Evolutionary conservation across 257 asterid genomes (phyloP), one percentile per base, ranked within the genome.

Genomic region (Oldenlandia corymbosa): DNA sequence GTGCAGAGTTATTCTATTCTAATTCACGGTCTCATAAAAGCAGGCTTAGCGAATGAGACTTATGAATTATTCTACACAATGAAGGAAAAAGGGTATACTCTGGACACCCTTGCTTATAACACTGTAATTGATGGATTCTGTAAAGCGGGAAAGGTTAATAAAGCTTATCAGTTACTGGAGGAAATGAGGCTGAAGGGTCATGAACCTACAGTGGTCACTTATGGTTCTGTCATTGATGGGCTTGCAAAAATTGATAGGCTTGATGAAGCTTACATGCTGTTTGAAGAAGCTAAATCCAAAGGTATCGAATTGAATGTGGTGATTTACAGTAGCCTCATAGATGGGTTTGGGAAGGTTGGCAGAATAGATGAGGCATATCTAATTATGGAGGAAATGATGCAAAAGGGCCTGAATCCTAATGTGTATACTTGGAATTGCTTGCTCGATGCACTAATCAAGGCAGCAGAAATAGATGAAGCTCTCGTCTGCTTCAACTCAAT

Each of bases 181-280:
- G 99, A 92, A 80, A 92, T 92, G 99, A 87, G 82, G 76, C 81
- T 71, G 7, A 90, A 84, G 76, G 95, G 97, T 51, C 87, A 74
- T 58, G 84, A 73, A 18, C 95, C 94, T 8, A 85, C 96, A 26
- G 97, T 85, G 18, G 91, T 89, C 36, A 92, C 99, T 16, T 89
- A 92, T 48, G 99, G 97, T 43, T 87, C 91, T 9, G 96, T 92
- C 47, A 82, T 92, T 62, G 99, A 92, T 26, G 97, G 99, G 71
- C 99, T 92, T 64, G 95, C 99, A 24, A 92, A 87, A 82, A 92
- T 92, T 57, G 96, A 92, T 81, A 81, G 97, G 79, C 95, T 89
- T 37, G 97, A 92, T 55, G 97, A 92, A 75, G 95, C 97, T 51
- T 89, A 89, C 74, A 92, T 92, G 99, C 96, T 92, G 55, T 92